Evolutionary conservation across 225 moss, liverwort and hornwort genomes (phyloP).

Genomic region (Bryum argenteum): DNA sequence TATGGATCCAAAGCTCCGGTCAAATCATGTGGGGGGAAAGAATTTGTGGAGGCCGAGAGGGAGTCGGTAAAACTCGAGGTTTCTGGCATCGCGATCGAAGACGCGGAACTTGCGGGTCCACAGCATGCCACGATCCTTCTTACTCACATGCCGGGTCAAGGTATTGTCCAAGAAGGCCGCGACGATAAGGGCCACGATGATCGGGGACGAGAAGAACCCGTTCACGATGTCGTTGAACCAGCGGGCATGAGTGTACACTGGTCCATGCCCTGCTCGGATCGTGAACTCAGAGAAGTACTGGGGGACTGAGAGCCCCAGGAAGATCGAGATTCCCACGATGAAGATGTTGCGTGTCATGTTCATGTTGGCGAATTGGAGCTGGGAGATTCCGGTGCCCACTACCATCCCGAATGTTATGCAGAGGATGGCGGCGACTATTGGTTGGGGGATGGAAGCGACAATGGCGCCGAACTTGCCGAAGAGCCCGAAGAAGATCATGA

Average conservation of each 20-base stretch:
- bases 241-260: conserved; percentile 55
- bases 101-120: conserved; percentile 73
- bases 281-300: conserved; percentile 82
- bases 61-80: conserved; percentile 77
- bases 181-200: conserved; percentile 68
- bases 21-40: conserved; percentile 60
- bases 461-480: conserved; percentile 79
- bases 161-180: conserved; percentile 67
- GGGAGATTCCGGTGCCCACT: conserved; percentile 75
- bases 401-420: conserved; percentile 79
- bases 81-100: conserved; percentile 62
- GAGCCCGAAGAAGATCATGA: conserved; percentile 65
- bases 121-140: conserved; percentile 79
- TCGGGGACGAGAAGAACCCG: conserved; percentile 73
- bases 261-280: conserved; percentile 68
- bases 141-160: conserved; percentile 63
- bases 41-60: conserved; percentile 68
- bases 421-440: conserved; percentile 68
- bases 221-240: conserved; percentile 93
- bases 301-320: conserved; percentile 82
- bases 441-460: conserved; percentile 61
- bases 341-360: conserved; percentile 93
- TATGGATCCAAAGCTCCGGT: no score
- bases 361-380: conserved; percentile 89
- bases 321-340: conserved; percentile 79